Conservation (phyloP, 140 eudicot species). For the Oenanthe javanica region DNA sequence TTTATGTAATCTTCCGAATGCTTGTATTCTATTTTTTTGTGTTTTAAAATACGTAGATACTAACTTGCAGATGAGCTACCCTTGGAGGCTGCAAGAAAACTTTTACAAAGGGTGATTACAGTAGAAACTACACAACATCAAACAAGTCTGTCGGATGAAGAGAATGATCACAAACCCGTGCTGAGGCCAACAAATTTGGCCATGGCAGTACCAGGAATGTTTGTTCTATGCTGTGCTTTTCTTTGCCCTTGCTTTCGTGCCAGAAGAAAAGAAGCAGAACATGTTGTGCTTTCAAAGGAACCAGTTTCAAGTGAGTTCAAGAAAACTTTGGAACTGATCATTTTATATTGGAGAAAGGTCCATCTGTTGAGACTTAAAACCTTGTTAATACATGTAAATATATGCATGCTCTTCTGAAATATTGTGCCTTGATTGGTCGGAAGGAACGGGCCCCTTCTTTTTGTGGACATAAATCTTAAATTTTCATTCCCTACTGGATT, state of each 20-base stretch:
- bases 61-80: constrained; percentile 28
- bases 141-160: constrained; percentile 9
- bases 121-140: constrained; percentile 24
- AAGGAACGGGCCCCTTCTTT: neutral
- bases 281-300: constrained; percentile 59
- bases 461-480: neutral
- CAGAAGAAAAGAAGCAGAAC: constrained; percentile 43
- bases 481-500: neutral
- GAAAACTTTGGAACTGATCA: neutral
- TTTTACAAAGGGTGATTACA: constrained; percentile 30
- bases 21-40: constrained; percentile 14
- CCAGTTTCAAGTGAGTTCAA: constrained; percentile 64
- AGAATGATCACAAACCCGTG: constrained; percentile 15
- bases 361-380: neutral
- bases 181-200: constrained; percentile 40
- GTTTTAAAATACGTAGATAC: constrained; percentile 4
- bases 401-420: neutral
- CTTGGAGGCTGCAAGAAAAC: constrained; percentile 46
- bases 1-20: neutral
- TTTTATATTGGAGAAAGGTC: neutral
- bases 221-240: constrained; percentile 55
- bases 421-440: neutral
- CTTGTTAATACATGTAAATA: neutral
- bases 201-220: constrained; percentile 59
- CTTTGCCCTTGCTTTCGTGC: constrained; percentile 77